Percentiles rank a stretch among this genome's conserved stretches.
Conservation (phyloP, 2,329 filamentous ascomycete genomes). For the Aspergillus sp. region DNA sequence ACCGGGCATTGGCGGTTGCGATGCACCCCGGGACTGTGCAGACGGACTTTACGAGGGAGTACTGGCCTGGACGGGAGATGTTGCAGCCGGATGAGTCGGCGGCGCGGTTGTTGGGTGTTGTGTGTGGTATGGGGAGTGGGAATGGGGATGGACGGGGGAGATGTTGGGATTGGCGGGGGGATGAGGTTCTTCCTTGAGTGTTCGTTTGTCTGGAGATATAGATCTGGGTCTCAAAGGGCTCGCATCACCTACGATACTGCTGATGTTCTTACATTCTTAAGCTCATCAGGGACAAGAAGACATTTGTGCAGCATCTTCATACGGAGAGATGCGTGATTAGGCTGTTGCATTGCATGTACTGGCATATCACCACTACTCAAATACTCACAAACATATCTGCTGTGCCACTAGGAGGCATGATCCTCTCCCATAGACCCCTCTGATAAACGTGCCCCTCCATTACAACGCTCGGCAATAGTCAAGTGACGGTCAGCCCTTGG, state of each 20-base stretch:
- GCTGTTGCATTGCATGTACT: too few species aligned
- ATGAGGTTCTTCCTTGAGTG: conserved; percentile 59
- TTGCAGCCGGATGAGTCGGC: conserved; percentile 67
- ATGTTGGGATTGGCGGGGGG: conserved; percentile 69
- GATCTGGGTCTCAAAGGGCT: too few species aligned
- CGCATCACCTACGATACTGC: too few species aligned
- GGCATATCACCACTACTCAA: too few species aligned
- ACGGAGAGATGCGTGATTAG: too few species aligned
- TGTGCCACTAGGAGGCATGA: too few species aligned
- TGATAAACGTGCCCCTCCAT: not conserved
- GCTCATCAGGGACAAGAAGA: too few species aligned
- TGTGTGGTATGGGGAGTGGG: conserved; percentile 42
- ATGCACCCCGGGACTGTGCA: conserved; percentile 80
- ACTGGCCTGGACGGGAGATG: conserved; percentile 69
- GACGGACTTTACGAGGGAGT: conserved; percentile 70
- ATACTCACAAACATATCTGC: too few species aligned
- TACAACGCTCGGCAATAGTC: not conserved
- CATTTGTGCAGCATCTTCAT: too few species aligned
- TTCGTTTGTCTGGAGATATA: too few species aligned
- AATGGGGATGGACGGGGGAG: conserved; percentile 55
- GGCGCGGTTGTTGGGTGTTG: conserved; percentile 61
- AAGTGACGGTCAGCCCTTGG: not conserved
- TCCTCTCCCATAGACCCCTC: not conserved
- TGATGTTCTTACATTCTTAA: too few species aligned
- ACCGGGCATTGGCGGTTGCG: conserved; percentile 65